Base-by-base conservation (phyloP, 371 early-diverging fungal species). In the Actinomortierella ambigua region DNA sequence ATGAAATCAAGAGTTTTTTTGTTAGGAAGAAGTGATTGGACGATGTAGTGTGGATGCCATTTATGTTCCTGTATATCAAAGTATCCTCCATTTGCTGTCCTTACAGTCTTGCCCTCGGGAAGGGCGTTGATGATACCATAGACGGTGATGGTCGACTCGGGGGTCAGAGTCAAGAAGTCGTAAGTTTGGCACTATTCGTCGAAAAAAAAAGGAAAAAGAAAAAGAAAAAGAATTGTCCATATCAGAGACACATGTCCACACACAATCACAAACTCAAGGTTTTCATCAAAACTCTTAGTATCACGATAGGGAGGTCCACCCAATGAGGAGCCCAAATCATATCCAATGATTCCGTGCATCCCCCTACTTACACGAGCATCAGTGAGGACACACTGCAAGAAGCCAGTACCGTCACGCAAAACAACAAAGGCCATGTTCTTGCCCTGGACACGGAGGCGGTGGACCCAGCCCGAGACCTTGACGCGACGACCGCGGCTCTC, bases 341-440 rank as follows among this genome's bases (percentile, higher is more conserved):
- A 23, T 54, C 1, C 0, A 3, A 7, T n/a, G 20, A 34, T 52
- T 1, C 34, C 11, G 1, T 20, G 40, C 17, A 34, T 11, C 4
- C 34, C 11, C 34, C 34, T 11, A 62, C 82, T 77, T 83, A 93
- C 93, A 81, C 94, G 84, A 63, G 82, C 81, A 59, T 94, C 94
- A 41, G 89, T 94, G 61, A 99, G 80, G 42, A 98, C 89, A 79
- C 95, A 94, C 79, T 99, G 99, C 62, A 99, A 77, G 66, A 84
- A 94, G 15, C 97, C 99, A 46, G 93, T 85, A 48, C 99, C 99
- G 77, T 99, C 99, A 61, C 99, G 89, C 57, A 99, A 79, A 14
- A 96, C 88, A 29, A 96, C 68, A 75, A 98, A 98, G 85, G 90
- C 90, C 92, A 98, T 90, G 82, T 95, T 95, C 81, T 95, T 96